phyloP scores from a whole-genome alignment of 2,329 filamentous ascomycete species.

The Alternaria infectoria region DNA sequence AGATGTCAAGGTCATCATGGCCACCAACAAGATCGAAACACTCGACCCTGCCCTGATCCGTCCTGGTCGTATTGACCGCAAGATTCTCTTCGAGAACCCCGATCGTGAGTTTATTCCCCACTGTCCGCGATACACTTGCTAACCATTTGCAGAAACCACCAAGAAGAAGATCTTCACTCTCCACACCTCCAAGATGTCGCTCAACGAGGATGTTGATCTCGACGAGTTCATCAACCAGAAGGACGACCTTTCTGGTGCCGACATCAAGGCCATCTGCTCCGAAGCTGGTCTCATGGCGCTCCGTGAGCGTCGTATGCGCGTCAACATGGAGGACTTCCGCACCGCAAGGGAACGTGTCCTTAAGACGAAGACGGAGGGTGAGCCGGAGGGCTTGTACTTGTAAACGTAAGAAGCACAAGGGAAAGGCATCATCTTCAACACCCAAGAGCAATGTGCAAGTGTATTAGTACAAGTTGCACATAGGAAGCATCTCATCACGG shows the following conservation, averaged over 20 bases:
- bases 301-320: constrained; percentile 93
- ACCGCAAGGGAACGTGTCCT: constrained; percentile 90
- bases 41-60: constrained; percentile 95
- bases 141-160: constrained; percentile 80
- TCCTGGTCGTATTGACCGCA: constrained; percentile 96
- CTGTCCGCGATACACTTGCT: constrained; percentile 39
- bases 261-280: constrained; percentile 99
- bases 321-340: constrained; percentile 98
- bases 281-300: constrained; percentile 95
- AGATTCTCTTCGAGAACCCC: constrained; percentile 82
- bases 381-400: constrained; percentile 98
- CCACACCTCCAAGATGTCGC: constrained; percentile 98
- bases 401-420: constrained; percentile 56
- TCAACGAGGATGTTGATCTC: constrained; percentile 94
- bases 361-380: constrained; percentile 98
- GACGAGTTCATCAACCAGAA: constrained; percentile 99
- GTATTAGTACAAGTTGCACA: constrained; percentile 22
- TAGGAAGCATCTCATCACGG: constrained; percentile 3
- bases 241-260: constrained; percentile 94
- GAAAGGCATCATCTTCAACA: constrained; percentile 5
- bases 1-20: constrained; percentile 99
- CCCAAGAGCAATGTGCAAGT: constrained; percentile 12
- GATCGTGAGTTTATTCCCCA: constrained; percentile 60
- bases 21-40: constrained; percentile 99
- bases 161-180: constrained; percentile 98